These are phyloP conservation scores for Cryomyces minteri DNA, from an alignment of 495 filamentous ascomycete species.

Conservation along the genomic window DNA sequence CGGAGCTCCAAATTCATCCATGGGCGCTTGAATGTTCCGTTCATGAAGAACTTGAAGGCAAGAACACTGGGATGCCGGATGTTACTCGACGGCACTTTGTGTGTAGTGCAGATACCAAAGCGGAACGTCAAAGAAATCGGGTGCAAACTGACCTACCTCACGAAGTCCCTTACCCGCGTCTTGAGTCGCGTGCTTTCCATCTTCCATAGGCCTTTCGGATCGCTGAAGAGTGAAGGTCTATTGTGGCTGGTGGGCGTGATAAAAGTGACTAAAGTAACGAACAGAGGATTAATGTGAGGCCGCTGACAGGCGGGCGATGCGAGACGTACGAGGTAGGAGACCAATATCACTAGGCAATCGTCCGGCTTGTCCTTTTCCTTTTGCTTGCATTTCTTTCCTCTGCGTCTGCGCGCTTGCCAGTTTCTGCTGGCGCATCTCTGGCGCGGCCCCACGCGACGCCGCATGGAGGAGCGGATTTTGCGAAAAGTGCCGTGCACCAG, in stretches of 20 bases:
- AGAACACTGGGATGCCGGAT: slow-evolving; percentile 8
- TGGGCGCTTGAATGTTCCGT: slow-evolving; percentile 25
- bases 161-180: slow-evolving; percentile 1
- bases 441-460: too few species aligned
- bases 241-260: slow-evolving; percentile 7
- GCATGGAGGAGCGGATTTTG: too few species aligned
- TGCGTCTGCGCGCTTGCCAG: too few species aligned
- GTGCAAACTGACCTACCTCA: background rate
- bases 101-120: background rate
- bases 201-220: background rate
- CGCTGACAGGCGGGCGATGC: background rate
- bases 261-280: slow-evolving; percentile 2
- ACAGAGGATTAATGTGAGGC: background rate
- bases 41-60: slow-evolving; percentile 21
- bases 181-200: slow-evolving; percentile 8
- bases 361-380: background rate
- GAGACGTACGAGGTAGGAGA: background rate
- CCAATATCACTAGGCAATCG: slow-evolving; percentile 5
- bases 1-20: slow-evolving; percentile 24
- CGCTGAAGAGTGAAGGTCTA: slow-evolving; percentile 1
- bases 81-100: background rate
- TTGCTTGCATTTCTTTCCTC: too few species aligned
- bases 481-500: too few species aligned
- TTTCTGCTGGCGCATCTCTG: too few species aligned
- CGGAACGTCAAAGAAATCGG: background rate